These are phyloP conservation scores for Bonia amplexicaulis DNA, from an alignment of 176 grass and related monocot species.

Conservation along the genomic window DNA sequence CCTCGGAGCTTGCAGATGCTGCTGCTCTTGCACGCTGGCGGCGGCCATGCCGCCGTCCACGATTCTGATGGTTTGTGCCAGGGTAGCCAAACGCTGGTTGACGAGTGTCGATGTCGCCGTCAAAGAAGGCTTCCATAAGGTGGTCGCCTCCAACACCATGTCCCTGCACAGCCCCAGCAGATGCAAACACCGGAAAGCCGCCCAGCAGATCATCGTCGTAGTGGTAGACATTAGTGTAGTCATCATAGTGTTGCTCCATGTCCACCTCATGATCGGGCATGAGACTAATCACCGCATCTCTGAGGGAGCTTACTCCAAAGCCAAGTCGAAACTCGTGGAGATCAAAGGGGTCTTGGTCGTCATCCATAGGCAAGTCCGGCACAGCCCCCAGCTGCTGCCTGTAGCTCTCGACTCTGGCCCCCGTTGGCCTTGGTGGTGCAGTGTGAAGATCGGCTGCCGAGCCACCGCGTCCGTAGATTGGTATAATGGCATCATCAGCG, in stretches of 20 bases:
- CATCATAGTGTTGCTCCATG: not conserved
- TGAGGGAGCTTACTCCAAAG: not conserved
- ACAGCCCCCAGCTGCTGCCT: conserved; percentile 17
- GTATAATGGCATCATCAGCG: conserved; percentile 57
- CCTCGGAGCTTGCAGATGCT: not conserved
- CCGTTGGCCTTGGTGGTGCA: conserved; percentile 35
- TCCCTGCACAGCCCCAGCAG: not conserved
- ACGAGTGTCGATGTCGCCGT: not conserved
- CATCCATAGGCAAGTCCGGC: not conserved
- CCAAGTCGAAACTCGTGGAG: not conserved
- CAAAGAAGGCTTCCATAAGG: not conserved
- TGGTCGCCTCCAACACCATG: not conserved
- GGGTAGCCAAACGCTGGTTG: not conserved
- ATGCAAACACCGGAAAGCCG: not conserved
- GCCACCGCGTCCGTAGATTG: conserved; percentile 78
- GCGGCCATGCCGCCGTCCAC: not conserved
- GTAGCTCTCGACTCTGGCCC: conserved; percentile 36
- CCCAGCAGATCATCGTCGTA: not conserved
- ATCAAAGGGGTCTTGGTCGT: conserved; percentile 12
- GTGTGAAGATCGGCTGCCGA: conserved; percentile 22
- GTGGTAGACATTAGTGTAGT: not conserved
- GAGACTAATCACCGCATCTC: no score
- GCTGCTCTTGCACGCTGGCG: not conserved
- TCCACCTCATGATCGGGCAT: no score
- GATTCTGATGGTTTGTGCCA: not conserved